Base-by-base conservation (phyloP, 1,139 yeast genomes). In the Nakaseomyces nivariensis region DNA sequence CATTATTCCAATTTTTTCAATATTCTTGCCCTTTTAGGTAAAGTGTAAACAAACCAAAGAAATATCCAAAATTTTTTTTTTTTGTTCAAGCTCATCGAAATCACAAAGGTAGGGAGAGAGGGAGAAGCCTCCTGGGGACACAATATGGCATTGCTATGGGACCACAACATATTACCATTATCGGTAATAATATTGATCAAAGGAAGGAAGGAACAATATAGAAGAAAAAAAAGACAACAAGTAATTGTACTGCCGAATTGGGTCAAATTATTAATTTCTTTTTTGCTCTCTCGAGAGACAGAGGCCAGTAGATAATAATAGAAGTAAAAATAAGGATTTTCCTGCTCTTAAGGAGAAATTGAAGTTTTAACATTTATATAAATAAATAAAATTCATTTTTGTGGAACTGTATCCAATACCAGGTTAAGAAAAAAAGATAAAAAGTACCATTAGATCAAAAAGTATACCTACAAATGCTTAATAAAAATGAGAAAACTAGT, bases 401-500 rank as follows among this genome's bases (percentile, higher is more conserved):
- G 22, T 17, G 22, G 3, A 17, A 17, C 22, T 17, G 22, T 3
- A 17, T 17, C 3, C 22, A 17, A 17, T 17, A 17, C 22, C 22
- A 17, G 2, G 22, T 7, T 6, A 17, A 17, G 11, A 17, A 37
- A 7, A 22, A 37, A 37, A 37, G 13, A 24, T 8, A 24, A 37
- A 9, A 27, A 37, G 8, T 11, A 17, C 22, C 22, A 17, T 17
- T 17, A 17, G 3, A 17, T 2, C 22, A 17, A 17, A 17, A 17
- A 17, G 1, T 3, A 3, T 17, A 17, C 22, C 2, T 36, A 34
- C 44, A 32, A 25, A 47, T 47, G 48, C 36, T 25, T n/a, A 45
- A 27, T 46, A 38, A 25, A 31, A 37, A 41, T 41, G 48, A 46
- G 24, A 37, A 42, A 38, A 43, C 42, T n/a, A 47, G 37, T n/a